Percentiles rank a stretch among this genome's conserved stretches.
Evolutionary conservation across 257 asterid genomes (phyloP).

Genomic region (Coffea canephora): DNA sequence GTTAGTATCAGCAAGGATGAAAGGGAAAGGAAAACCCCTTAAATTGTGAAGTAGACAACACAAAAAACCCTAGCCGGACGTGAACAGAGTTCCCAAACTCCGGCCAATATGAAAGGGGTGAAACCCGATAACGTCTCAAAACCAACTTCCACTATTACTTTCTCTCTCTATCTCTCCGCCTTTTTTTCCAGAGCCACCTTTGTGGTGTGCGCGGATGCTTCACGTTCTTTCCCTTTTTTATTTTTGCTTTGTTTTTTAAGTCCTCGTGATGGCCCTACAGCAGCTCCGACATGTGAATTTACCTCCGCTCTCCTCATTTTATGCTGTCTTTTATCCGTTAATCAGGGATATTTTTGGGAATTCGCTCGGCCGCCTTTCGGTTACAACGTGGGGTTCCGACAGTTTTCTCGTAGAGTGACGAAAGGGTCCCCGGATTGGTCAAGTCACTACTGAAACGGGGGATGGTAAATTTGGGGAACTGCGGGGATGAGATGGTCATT

Average conservation of each 20-base stretch:
- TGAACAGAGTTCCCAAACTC: slow-evolving; percentile 65
- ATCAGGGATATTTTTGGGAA: slow-evolving; percentile 38
- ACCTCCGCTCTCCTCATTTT: slow-evolving; percentile 29
- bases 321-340: slow-evolving; percentile 27
- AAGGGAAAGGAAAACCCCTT: not conserved
- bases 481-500: slow-evolving; percentile 22
- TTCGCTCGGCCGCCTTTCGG: slow-evolving; percentile 49
- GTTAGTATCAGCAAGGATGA: slow-evolving; percentile 14
- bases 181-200: slow-evolving; percentile 33
- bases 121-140: slow-evolving; percentile 73
- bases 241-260: not conserved
- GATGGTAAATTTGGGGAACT: not conserved
- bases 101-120: slow-evolving; percentile 44
- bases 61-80: slow-evolving; percentile 64
- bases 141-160: slow-evolving; percentile 42
- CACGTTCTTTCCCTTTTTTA: slow-evolving; percentile 35
- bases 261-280: slow-evolving; percentile 24
- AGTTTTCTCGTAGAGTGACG: slow-evolving; percentile 29
- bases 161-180: slow-evolving; percentile 22
- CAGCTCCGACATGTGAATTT: not conserved
- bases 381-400: slow-evolving; percentile 41
- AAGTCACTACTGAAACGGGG: not conserved
- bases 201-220: slow-evolving; percentile 47
- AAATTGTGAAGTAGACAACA: not conserved
- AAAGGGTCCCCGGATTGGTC: slow-evolving; percentile 29